Evolutionary conservation across 148 eudicot genomes (phyloP), one percentile per base, ranked within the genome.

Genomic region (Oxyria digyna): DNA sequence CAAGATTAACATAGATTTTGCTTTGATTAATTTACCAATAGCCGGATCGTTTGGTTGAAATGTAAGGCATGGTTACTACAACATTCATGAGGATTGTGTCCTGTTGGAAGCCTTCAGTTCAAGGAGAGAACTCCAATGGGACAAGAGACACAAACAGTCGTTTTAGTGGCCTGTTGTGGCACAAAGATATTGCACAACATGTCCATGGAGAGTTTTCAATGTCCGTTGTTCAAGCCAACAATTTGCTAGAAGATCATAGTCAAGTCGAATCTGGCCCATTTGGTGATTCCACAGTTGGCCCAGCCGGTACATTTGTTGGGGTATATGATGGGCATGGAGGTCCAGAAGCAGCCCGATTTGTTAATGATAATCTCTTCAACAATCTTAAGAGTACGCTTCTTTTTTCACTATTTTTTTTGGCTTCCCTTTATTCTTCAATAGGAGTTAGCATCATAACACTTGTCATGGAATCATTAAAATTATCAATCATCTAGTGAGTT

Each of bases 311-410:
- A 32, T 91, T 91, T 69, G 84, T 87, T 7, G 97, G 97, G 29
- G 66, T 90, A 40, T 90, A 90, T 63, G 97, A 90, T 72, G 97
- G 97, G 42, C 97, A 90, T 77, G 97, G 85, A 5, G 97, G 97
- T 68, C 85, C 97, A 8, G 91, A 90, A 70, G 85, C 91, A 33
- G 81, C 97, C 31, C 79, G 74, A 50, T 90, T 85, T 43, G 67
- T 90, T 35, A 83, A 78, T 24, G 73, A 79, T 55, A 74, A 74
- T 42, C 89, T 90, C 37, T 87, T 85, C 71, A 33, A 71, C 18
- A 73, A 84, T 68, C 21, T 81, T 20, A 81, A 75, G 72, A 73
- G 78, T 78, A 77, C 43, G 87, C 13, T 65, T 72, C 13, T 42
- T n/a, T n/a, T 49, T 1, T 33, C 41, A 17, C 32, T 42, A 45